Base-by-base conservation (phyloP, 495 filamentous ascomycete genomes). In the Paragyromitra xinjiangensis region DNA sequence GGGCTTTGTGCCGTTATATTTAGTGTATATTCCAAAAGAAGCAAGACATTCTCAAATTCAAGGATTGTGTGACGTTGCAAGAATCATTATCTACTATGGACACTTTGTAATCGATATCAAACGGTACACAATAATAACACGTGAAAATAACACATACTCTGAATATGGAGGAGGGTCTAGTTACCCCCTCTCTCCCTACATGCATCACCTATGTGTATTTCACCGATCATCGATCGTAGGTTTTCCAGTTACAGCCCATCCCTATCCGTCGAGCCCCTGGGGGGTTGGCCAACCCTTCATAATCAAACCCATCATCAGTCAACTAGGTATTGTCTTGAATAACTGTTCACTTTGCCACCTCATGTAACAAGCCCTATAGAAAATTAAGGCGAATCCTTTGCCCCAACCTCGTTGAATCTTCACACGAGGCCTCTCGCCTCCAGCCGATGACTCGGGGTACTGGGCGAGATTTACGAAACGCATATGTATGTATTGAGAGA, bases 371-470 rank as follows among this genome's bases (percentile, higher is more conserved):
- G 42, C 12, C 42, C 34, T 22, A 69, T 50, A 29, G 55, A 48
- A 24, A 22, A 45, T 50, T 48, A 34, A 71, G 34, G 68, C 68
- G 55, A n/a, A 50, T 40, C 68, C 12, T 50, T 50, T 39, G 12
- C 50, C 56, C 68, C 48, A 51, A 71, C 26, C 45, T 61, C 11
- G 39, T 61, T 45, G 53, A 45, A 48, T 70, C 58, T 55, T 19
- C 55, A 19, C 12, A 73, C 58, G 59, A 72, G 64, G 72, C 68
- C 16, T 22, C 22, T 19, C 12, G 24, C n/a, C 56, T 19, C 29
- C 40, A 14, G 0, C 53, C 12, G 29, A 22, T 40, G 19, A 16
- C 29, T 34, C 59, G 42, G 59, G 44, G 19, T 61, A 37, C 67
- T 66, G 24, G 11, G 51, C 19, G 56, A 50, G 51, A 58, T 34